Percentiles rank a stretch among this genome's conserved stretches.
Evolutionary conservation across 768 basidiomycete species (phyloP).

Genomic region (Rhodocollybia butyracea): DNA sequence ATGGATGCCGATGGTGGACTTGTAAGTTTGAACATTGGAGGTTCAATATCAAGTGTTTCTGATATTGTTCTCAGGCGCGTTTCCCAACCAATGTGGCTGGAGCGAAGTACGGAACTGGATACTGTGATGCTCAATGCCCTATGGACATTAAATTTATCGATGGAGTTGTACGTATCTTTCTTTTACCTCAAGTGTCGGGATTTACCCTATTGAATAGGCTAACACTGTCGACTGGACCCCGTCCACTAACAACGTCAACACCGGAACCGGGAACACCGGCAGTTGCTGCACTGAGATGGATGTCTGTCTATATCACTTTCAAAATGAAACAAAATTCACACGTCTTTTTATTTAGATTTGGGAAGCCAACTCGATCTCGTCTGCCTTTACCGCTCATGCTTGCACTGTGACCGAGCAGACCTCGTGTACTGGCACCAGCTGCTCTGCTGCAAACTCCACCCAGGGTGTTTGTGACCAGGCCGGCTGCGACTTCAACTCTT

Average conservation of each 20-base stretch:
- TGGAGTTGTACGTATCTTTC: constrained; percentile 38
- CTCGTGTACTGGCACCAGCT: constrained; percentile 31
- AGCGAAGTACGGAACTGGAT: constrained; percentile 55
- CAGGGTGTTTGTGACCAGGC: constrained; percentile 36
- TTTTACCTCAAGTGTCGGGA: background rate
- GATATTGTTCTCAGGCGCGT: constrained; percentile 10
- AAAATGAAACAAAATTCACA: background rate
- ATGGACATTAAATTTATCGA: constrained; percentile 61
- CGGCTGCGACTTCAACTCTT: constrained; percentile 49
- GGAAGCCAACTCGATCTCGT: constrained; percentile 37
- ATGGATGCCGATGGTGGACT: constrained; percentile 53
- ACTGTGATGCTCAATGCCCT: constrained; percentile 66
- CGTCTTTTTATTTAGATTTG: constrained; percentile 19
- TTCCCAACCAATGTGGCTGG: constrained; percentile 53
- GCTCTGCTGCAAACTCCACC: constrained; percentile 21
- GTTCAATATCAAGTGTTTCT: background rate
- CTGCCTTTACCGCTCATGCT: constrained; percentile 40
- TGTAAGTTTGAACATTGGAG: constrained; percentile 12
- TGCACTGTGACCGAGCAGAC: constrained; percentile 34
- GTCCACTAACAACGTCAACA: constrained; percentile 24
- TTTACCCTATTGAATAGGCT: constrained; percentile 17
- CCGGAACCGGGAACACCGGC: constrained; percentile 33
- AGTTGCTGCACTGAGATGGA: constrained; percentile 41
- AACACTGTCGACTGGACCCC: constrained; percentile 40
- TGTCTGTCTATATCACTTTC: background rate